A percentile compares a stretch with the other conserved stretches of the same genome.
These are phyloP conservation scores for Clitopilus hobsonii DNA, from an alignment of 768 basidiomycete genomes.

Conservation along the genomic window DNA sequence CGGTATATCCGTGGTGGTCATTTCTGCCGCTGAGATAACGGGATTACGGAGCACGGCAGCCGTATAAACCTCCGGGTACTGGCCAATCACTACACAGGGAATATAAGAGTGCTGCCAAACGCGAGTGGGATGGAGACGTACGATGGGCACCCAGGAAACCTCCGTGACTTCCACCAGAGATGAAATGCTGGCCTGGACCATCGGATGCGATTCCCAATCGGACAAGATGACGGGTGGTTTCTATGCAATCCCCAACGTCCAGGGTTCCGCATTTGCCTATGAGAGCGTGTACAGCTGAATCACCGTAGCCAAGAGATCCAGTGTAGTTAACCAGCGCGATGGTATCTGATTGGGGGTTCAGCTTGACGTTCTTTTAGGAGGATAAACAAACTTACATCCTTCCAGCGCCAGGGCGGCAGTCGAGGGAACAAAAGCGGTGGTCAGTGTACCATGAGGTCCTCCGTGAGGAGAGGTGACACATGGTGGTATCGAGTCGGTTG, in stretches of 20 bases:
- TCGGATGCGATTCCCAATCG: constrained; percentile 41
- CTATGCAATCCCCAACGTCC: constrained; percentile 64
- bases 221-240: constrained; percentile 46
- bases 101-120: background rate
- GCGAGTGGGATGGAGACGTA: constrained; percentile 25
- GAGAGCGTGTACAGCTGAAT: constrained; percentile 49
- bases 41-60: constrained; percentile 67
- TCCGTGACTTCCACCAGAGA: constrained; percentile 68
- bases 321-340: constrained; percentile 63
- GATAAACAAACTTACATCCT: constrained; percentile 45
- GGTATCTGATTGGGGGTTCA: constrained; percentile 35
- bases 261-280: constrained; percentile 57
- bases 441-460: constrained; percentile 51
- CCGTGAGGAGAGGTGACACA: constrained; percentile 58
- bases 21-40: constrained; percentile 57
- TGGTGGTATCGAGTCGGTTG: constrained; percentile 23
- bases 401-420: constrained; percentile 45
- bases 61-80: constrained; percentile 55
- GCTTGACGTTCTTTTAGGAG: background rate
- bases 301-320: constrained; percentile 63
- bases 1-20: constrained; percentile 57
- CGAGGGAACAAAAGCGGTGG: constrained; percentile 42
- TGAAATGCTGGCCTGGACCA: constrained; percentile 46
- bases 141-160: constrained; percentile 60
- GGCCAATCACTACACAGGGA: constrained; percentile 48